Base-by-base conservation (phyloP, 768 basidiomycete species). In the Termitomyces heimii region DNA sequence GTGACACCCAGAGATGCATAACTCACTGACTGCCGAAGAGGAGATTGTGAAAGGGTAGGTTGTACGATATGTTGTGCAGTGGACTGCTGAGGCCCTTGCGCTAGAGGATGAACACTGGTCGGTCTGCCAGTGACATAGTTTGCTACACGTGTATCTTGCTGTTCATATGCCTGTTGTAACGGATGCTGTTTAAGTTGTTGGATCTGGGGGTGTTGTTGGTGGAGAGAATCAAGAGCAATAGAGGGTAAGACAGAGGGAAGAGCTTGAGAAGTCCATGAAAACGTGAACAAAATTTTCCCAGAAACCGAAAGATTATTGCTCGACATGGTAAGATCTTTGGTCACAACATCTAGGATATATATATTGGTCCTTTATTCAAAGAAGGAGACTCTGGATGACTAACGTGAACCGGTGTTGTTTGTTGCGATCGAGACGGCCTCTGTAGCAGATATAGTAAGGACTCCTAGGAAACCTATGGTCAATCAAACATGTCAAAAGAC, bases 271-370 rank as follows among this genome's bases (percentile, higher is more conserved):
- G 71, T 63, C 35, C 75, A 67, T 31, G 83, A 75, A 58, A 84
- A 79, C 2, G 77, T 78, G 64, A 94, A 84, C 59, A 88, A 82
- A 58, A 94, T 78, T 71, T 88, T 90, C 26, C 93, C 93, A 68
- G 88, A 88, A 0, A 94, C 93, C 44, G 84, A 80, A 24, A 89
- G 79, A 64, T 85, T 84, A 70, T 90, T 89, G 59, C 84, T 87
- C 44, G 86, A 82, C 77, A 80, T 79, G 42, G 84, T 81, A 51
- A 92, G 79, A 65, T 95, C 92, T 55, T 78, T 80, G 44, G 85
- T 89, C 62, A 92, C 82, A 65, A 86, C 79, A 62, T 85, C 89
- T 75, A 59, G 29, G 26, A 50, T 49, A 54, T 49, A 54, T n/a
- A 22, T 13, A 50, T 84, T 22, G 20, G 59, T 34, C 10, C 37